phyloP scores from a whole-genome alignment of 2,329 filamentous ascomycete species.

The Botrytis cinerea region DNA sequence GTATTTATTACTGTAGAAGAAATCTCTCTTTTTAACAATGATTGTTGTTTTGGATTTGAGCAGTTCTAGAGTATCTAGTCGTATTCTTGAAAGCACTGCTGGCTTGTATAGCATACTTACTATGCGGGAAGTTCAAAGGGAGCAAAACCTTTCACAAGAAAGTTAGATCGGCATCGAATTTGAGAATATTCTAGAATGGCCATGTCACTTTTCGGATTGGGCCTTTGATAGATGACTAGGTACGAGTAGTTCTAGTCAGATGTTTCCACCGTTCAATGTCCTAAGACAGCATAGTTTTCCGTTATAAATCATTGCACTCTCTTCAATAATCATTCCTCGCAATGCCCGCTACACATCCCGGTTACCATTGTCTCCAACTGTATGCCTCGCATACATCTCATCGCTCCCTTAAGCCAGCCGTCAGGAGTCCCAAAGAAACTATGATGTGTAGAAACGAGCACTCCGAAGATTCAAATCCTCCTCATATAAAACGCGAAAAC shows the following conservation, averaged over 20 bases:
- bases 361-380: neutral
- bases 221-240: neutral
- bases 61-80: neutral
- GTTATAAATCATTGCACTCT: neutral
- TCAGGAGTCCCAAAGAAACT: neutral
- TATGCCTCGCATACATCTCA: neutral
- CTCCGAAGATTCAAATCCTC: neutral
- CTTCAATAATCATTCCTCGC: neutral
- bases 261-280: neutral
- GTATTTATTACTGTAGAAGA: too few species aligned
- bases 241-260: neutral
- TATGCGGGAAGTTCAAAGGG: neutral
- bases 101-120: neutral
- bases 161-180: neutral
- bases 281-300: neutral
- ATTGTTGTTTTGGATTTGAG: neutral
- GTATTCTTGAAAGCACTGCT: neutral
- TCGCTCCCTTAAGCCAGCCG: neutral
- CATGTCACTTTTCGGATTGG: neutral
- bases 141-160: neutral
- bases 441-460: neutral
- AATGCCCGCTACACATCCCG: neutral
- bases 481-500: neutral
- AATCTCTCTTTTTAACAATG: neutral
- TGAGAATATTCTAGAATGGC: neutral